Base-by-base conservation (phyloP, 148 eudicot genomes). In the Diospyros lotus region DNA sequence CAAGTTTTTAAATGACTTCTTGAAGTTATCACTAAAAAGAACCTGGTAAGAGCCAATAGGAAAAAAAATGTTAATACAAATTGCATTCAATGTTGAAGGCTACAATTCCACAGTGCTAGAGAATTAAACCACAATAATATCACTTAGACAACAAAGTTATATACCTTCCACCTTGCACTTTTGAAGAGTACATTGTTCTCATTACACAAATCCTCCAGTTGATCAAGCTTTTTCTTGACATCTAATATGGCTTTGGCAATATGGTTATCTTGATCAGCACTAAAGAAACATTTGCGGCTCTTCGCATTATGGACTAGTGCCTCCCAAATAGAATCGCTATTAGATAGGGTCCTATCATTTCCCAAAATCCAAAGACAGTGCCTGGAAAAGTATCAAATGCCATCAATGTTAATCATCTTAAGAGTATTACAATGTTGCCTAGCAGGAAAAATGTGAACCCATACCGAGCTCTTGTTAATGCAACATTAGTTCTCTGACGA, bases 311-410 rank as follows among this genome's bases (percentile, higher is more conserved):
- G 28, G 28, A 28, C 28, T 28, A 28, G 28, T 28, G 28, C 28
- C 28, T 28, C 28, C 28, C 28, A 28, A 28, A 28, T 28, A 28
- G 28, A 28, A 28, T 28, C 28, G 78, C 84, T 80, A 46, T 5
- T 74, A 7, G 56, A 1, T 1, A 89, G 71, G 7, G 93, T 85
- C 64, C 63, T 69, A 63, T 76, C 87, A 76, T 84, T 84, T 58
- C 90, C 93, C 55, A 89, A 73, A 67, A 87, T 77, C 93, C 91
- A 89, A 46, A 89, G 84, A 73, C 89, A 80, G 68, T 89, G 84
- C 66, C 88, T 88, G 28, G 28, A 28, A 28, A 28, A 28, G 28
- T 28, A 28, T 28, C 28, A 28, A 28, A 28, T 28, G 28, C 15
- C 7, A 51, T 5, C 7, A 10, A 51, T 10, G 10, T 5, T 51